A percentile compares a stretch with the other conserved stretches of the same genome.
Evolutionary conservation across 352 stramenopile genomes (phyloP).

Genomic region (Phytophthora rubi): DNA sequence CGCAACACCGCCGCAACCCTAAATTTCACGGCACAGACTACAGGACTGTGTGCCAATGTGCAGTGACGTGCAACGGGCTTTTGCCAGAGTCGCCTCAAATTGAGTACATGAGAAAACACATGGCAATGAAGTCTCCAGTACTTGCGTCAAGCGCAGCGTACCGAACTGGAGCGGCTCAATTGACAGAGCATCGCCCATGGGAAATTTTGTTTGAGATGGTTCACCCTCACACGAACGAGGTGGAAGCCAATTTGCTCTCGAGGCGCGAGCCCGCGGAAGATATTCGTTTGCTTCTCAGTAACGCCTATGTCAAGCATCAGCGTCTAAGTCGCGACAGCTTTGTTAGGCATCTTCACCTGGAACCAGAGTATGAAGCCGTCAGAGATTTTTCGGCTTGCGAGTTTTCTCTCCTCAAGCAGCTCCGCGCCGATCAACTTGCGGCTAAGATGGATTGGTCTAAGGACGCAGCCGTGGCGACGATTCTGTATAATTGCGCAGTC

Average conservation of each 20-base stretch:
- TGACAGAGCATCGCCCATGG: neutral
- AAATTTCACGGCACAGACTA: constrained; percentile 8
- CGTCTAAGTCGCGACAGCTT: no score
- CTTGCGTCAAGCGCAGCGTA: neutral
- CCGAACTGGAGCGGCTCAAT: neutral
- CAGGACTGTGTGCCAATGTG: constrained; percentile 4
- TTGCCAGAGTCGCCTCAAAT: neutral
- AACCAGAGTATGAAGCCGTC: constrained; percentile 5
- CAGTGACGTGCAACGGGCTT: neutral
- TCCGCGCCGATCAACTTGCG: constrained; percentile 9
- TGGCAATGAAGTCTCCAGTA: neutral
- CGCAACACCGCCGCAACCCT: neutral
- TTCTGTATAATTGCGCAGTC: constrained; percentile 8
- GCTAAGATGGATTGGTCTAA: neutral
- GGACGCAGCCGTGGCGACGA: constrained; percentile 1
- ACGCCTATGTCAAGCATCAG: no score
- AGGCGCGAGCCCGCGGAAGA: neutral
- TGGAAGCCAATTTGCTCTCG: constrained; percentile 5
- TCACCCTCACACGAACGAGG: neutral
- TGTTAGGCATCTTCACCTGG: neutral
- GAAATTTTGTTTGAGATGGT: constrained; percentile 2
- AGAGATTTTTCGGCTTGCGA: constrained; percentile 7
- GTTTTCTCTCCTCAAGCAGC: constrained; percentile 14
- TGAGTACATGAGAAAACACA: constrained; percentile 1
- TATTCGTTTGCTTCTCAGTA: neutral